Evolutionary conservation across 1,284 basidiomycete genomes (phyloP).

Genomic region (Papiliotrema nemorosa): DNA sequence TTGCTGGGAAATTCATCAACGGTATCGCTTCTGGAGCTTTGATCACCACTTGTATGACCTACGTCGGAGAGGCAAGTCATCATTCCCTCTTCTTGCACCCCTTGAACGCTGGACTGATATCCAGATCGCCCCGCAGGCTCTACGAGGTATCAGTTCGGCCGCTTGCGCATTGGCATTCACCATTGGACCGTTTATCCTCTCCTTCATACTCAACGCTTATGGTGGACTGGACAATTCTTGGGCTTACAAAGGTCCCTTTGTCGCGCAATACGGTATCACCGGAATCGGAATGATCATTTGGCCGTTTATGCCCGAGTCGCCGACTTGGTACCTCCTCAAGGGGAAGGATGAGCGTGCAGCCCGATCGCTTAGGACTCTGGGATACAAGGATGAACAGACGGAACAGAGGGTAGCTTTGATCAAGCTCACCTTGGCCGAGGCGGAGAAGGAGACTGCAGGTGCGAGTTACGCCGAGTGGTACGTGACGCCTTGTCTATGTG

Average conservation of each 20-base stretch:
- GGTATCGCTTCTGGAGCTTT: constrained; percentile 7
- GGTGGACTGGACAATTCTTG: not conserved
- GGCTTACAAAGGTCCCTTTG: constrained; percentile 2
- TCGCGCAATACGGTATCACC: constrained; percentile 3
- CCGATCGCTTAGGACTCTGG: not conserved
- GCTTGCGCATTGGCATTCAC: not conserved
- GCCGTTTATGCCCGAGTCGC: constrained; percentile 6
- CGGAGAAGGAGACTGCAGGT: not conserved
- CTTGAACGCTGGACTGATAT: no score
- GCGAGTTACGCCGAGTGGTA: constrained; percentile 1
- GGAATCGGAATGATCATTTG: not conserved
- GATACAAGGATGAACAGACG: not conserved
- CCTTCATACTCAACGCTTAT: constrained; percentile 4
- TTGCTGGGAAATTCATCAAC: constrained; percentile 11
- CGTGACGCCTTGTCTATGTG: not conserved
- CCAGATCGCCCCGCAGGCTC: constrained; percentile 4
- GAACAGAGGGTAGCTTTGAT: not conserved
- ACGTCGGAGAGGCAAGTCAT: constrained; percentile 1
- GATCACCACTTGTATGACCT: constrained; percentile 5
- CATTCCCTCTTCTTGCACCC: no score
- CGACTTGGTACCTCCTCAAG: constrained; percentile 2
- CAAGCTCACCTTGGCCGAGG: not conserved
- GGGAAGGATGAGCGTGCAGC: constrained; percentile 1
- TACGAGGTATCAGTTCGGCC: constrained; percentile 4
- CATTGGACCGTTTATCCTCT: not conserved